A percentile compares a stretch with the other conserved stretches of the same genome.
These are phyloP conservation scores for Halenospora varia DNA, from an alignment of 495 filamentous ascomycete genomes.

Conservation along the genomic window DNA sequence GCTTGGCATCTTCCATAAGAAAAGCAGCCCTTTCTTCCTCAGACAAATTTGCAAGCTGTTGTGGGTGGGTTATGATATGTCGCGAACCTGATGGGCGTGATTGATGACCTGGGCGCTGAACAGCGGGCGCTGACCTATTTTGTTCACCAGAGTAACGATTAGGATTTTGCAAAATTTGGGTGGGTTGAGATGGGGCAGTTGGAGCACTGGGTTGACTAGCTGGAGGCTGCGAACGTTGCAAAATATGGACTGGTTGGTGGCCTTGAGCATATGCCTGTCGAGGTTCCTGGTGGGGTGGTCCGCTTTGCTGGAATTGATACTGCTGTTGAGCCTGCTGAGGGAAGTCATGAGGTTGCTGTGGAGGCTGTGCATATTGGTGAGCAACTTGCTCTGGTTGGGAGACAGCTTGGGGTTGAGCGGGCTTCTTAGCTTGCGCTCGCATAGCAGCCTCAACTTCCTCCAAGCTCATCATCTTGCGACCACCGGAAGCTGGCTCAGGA, in stretches of 20 bases:
- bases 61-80: slow-evolving; percentile 56
- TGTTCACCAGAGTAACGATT: slow-evolving; percentile 33
- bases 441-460: slow-evolving; percentile 97
- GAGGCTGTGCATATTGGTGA: slow-evolving; percentile 18
- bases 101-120: slow-evolving; percentile 36
- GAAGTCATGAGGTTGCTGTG: slow-evolving; percentile 17
- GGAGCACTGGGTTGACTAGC: slow-evolving; percentile 9
- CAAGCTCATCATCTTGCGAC: slow-evolving; percentile 89
- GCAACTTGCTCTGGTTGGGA: slow-evolving; percentile 13
- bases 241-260: slow-evolving; percentile 54
- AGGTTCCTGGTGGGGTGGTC: slow-evolving; percentile 29
- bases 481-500: slow-evolving; percentile 25
- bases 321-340: slow-evolving; percentile 25
- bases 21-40: slow-evolving; percentile 75
- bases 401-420: slow-evolving; percentile 26
- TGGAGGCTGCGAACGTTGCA: slow-evolving; percentile 36
- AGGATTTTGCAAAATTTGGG: slow-evolving; percentile 38
- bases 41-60: slow-evolving; percentile 73
- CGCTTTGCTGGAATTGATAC: slow-evolving; percentile 27
- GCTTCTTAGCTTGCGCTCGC: slow-evolving; percentile 60
- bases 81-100: slow-evolving; percentile 21
- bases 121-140: slow-evolving; percentile 29
- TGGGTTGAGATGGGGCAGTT: slow-evolving; percentile 31
- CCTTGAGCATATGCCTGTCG: slow-evolving; percentile 29
- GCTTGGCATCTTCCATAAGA: slow-evolving; percentile 85